Evolutionary conservation across 805 yeast species (phyloP).

Genomic region (Tetrapisispora arboricola): DNA sequence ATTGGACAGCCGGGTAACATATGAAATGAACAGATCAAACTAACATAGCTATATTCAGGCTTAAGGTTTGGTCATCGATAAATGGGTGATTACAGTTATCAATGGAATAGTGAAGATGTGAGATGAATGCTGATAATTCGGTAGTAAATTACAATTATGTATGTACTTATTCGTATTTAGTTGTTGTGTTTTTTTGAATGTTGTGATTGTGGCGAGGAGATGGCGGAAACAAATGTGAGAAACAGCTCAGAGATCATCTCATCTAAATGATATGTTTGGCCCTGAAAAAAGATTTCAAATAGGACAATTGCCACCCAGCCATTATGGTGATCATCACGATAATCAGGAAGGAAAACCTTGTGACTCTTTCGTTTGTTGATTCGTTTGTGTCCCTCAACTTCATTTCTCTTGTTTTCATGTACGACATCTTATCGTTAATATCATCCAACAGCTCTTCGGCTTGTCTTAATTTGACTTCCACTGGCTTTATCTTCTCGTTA

Average conservation of each 20-base stretch:
- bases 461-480: constrained; percentile 80
- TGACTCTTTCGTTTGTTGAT: constrained; percentile 86
- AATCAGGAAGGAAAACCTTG: constrained; percentile 68
- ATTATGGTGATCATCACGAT: constrained; percentile 60
- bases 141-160: too few relatives aligned
- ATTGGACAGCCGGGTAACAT: neutral
- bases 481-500: constrained; percentile 83
- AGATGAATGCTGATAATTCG: too few relatives aligned
- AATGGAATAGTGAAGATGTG: too few relatives aligned
- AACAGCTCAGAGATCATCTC: too few relatives aligned
- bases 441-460: constrained; percentile 81
- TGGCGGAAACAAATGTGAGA: too few relatives aligned
- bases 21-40: too few relatives aligned
- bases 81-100: too few relatives aligned
- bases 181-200: too few relatives aligned
- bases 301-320: constrained; percentile 89
- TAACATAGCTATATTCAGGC: too few relatives aligned
- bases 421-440: constrained; percentile 65
- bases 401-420: constrained; percentile 80
- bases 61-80: too few relatives aligned
- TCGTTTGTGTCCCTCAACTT: constrained; percentile 94
- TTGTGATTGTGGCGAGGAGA: too few relatives aligned
- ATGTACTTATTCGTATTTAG: too few relatives aligned
- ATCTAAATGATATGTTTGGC: constrained; percentile 57
- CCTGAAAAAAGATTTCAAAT: constrained; percentile 86